Evolutionary conservation across 805 yeast species (phyloP), one percentile per base, ranked within the genome.

Genomic region (Kuraishia ogatae): DNA sequence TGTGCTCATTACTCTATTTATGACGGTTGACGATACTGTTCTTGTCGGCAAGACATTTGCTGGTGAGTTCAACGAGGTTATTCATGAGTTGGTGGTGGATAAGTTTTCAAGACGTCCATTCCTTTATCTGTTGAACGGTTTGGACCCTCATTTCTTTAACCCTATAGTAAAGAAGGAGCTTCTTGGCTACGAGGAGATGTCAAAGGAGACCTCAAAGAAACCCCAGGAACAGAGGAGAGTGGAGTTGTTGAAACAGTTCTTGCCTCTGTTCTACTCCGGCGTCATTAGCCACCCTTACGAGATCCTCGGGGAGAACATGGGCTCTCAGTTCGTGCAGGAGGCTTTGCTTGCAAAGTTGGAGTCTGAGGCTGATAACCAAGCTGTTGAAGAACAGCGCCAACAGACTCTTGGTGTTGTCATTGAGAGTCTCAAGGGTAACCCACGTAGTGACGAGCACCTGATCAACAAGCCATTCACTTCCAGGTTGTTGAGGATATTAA

Each of bases 1-100:
- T 50, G 97, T 92, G 15, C 78, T 92, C 59, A 86, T 82, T 61
- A 81, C 93, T 13, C 73, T 90, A 48, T 85, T 89, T 70, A 78
- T 87, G 81, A 84, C 93, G 26, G 94, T 92, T 56, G 99, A 93
- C 75, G 99, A 93, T 76, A 92, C 98, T 1, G 94, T 87, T 54
- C 76, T 89, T 63, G 79, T 89, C 50, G 77, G 77, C 67, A 91
- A 89, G 69, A 79, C 96, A 0, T 87, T 93, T 65, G 70, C 76
- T 29, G 72, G 76, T 50, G 93, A 85, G 59, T 74, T 80, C 56
- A 74, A 79, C 28, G 81, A 77, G 35, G 63, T 67, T 17, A 72
- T 87, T 64, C 75, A 77, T 26, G 82, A 80, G 39, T 71, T 89
- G 23, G 73, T 87, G 26, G 72, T 75, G 53, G 85, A 87, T 60